Evolutionary conservation across 805 yeast species (phyloP), one percentile per base, ranked within the genome.

Genomic region (Candida succiphila): DNA sequence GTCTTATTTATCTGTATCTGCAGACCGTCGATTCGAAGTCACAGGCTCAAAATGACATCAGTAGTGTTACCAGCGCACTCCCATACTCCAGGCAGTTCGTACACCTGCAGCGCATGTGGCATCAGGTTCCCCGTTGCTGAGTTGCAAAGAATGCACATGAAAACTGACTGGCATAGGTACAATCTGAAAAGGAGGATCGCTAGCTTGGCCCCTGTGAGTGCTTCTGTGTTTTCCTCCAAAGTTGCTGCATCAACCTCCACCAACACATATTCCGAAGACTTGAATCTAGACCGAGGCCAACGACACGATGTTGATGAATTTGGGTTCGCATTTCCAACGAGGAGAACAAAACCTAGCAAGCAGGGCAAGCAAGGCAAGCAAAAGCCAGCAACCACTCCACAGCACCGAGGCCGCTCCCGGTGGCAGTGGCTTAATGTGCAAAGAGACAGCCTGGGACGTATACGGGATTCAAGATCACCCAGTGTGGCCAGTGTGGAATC

Each of bases 161-260:
- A 84, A 55, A 78, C 95, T 3, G 98, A 92, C 35, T 92, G 97
- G 98, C 98, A 92, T 52, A 71, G 98, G 42, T 92, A 92, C 56
- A 92, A 92, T 48, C 67, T 92, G 50, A 92, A 92, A 54, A 76
- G 98, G 59, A 69, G 95, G 44, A 95, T 92, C 17, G 95, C 95
- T 1, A 69, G 71, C n/a, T 58, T 87, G 35, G 74, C 81, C 5
- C 78, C 94, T 2, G 75, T 87, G 21, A 36, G 39, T 26, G 51
- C 54, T 8, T 45, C 47, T 8, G 31, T 43, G 3, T 56, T 56
- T 36, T 51, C 49, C 33, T 31, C 46, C 7, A 57, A 57, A 29
- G 50, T 57, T 8, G 40, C 43, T 2, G 17, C 19, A 15, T 22
- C 27, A 13, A 25, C 17, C 40, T 38, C 9, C 46, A 43, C 31